A percentile compares a stretch with the other conserved stretches of the same genome.
Evolutionary conservation across 176 grass and related monocot genomes (phyloP).

Genomic region (Bonia amplexicaulis): DNA sequence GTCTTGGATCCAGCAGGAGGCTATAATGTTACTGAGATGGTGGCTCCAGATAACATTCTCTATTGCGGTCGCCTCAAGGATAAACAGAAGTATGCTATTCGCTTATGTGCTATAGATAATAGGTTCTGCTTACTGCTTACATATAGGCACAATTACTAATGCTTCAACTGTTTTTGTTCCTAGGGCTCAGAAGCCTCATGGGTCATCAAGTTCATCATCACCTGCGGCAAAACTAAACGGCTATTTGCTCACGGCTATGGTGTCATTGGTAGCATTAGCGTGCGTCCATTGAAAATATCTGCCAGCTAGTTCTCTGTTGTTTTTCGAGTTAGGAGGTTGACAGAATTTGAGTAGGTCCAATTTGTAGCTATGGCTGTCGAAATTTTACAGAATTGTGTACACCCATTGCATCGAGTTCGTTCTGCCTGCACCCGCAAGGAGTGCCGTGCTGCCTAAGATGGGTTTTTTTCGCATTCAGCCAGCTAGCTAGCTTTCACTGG

Average conservation of each 20-base stretch:
- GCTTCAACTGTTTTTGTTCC: neutral
- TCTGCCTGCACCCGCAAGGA: slow-evolving; percentile 15
- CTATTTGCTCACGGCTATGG: slow-evolving; percentile 29
- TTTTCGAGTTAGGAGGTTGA: slow-evolving; percentile 35
- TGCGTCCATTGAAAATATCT: slow-evolving; percentile 19
- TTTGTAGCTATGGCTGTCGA: slow-evolving; percentile 23
- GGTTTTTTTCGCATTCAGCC: neutral
- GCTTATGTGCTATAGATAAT: neutral
- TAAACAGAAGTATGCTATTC: slow-evolving; percentile 64
- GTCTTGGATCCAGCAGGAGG: slow-evolving; percentile 56
- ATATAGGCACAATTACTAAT: neutral
- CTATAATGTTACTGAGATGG: slow-evolving; percentile 72
- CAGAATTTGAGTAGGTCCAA: slow-evolving; percentile 28
- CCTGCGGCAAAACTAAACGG: neutral
- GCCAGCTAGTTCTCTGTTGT: neutral
- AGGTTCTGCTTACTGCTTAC: neutral
- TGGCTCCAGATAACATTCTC: slow-evolving; percentile 61
- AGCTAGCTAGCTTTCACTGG: neutral
- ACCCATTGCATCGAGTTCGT: neutral
- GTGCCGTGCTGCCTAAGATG: slow-evolving; percentile 9
- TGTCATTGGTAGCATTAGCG: slow-evolving; percentile 19
- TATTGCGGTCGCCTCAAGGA: slow-evolving; percentile 81
- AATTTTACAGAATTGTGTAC: slow-evolving; percentile 33
- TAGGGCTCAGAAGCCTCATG: slow-evolving; percentile 75
- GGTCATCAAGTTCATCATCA: slow-evolving; percentile 24